A percentile compares a stretch with the other conserved stretches of the same genome.
phyloP scores from a whole-genome alignment of 2,329 filamentous ascomycete genomes.

The Metarhizium album region DNA sequence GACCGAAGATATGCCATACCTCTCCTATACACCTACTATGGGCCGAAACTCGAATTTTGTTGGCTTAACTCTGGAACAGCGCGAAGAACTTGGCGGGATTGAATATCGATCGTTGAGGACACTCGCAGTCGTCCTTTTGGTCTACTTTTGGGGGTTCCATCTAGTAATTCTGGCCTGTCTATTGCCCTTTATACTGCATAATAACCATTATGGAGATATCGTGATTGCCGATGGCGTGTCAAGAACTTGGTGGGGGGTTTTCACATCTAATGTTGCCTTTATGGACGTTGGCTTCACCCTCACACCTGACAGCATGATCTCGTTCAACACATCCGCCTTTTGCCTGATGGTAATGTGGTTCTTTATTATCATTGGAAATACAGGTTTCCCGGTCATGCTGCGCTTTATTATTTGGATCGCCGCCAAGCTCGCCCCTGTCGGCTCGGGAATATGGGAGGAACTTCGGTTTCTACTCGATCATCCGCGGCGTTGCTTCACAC shows the following conservation, averaged over 20 bases:
- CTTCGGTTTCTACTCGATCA: conserved; percentile 86
- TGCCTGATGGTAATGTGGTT: conserved; percentile 70
- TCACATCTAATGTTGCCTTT: conserved; percentile 78
- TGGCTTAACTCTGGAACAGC: conserved; percentile 77
- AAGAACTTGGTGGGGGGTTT: conserved; percentile 84
- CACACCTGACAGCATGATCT: conserved; percentile 87
- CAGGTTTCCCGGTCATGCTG: conserved; percentile 88
- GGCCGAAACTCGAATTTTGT: conserved; percentile 90
- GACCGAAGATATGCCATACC: conserved; percentile 64
- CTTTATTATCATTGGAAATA: conserved; percentile 89
- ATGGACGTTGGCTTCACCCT: conserved; percentile 92
- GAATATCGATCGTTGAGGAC: conserved; percentile 91
- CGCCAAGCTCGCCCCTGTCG: conserved; percentile 54
- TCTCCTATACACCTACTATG: conserved; percentile 88
- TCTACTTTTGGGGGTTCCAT: conserved; percentile 78
- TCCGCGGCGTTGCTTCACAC: conserved; percentile 88
- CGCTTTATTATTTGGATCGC: conserved; percentile 82
- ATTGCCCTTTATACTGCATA: conserved; percentile 68
- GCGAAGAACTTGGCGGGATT: conserved; percentile 90
- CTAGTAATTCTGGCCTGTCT: conserved; percentile 63
- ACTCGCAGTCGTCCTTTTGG: conserved; percentile 63
- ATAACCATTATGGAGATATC: conserved; percentile 49
- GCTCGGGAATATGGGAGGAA: conserved; percentile 75
- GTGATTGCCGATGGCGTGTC: conserved; percentile 52
- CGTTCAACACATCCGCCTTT: conserved; percentile 68